phyloP scores from a whole-genome alignment of 139 green algal genomes.

The Chlorella sp. region DNA sequence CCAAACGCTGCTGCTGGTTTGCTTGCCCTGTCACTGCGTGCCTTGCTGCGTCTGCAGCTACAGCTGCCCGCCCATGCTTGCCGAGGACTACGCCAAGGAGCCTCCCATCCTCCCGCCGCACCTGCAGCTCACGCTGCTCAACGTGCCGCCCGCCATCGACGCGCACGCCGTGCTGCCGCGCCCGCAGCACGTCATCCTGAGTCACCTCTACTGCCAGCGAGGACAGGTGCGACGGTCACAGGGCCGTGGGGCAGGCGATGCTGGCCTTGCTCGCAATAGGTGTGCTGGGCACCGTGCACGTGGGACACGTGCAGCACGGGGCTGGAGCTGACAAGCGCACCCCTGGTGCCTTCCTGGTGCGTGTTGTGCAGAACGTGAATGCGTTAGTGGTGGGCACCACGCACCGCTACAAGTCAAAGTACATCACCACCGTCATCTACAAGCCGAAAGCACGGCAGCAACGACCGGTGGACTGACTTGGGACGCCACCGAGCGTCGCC shows the following conservation, averaged over 20 bases:
- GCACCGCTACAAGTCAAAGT: conserved; percentile 92
- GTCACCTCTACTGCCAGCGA: conserved; percentile 88
- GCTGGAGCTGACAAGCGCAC: too few relatives aligned
- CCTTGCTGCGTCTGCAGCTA: conserved; percentile 83
- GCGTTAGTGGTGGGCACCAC: conserved; percentile 88
- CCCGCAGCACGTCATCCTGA: conserved; percentile 97
- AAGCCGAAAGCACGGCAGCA: conserved; percentile 29
- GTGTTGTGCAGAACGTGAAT: conserved; percentile 55
- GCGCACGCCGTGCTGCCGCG: conserved; percentile 77
- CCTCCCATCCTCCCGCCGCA: conserved; percentile 88
- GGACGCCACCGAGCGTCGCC: background rate
- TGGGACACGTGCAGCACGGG: too few relatives aligned
- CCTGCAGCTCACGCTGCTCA: conserved; percentile 95
- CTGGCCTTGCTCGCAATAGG: too few relatives aligned
- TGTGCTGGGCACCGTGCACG: too few relatives aligned
- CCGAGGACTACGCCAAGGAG: conserved; percentile 96
- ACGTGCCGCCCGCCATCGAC: conserved; percentile 79
- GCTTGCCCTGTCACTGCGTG: too few relatives aligned
- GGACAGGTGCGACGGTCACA: conserved; percentile 43
- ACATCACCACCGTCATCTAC: conserved; percentile 92
- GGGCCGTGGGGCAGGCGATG: too few relatives aligned
- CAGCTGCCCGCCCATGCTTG: conserved; percentile 46
- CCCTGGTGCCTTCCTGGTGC: too few relatives aligned
- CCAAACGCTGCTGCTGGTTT: too few relatives aligned
- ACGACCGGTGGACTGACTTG: background rate